A percentile compares a stretch with the other conserved stretches of the same genome.
Conservation (phyloP, 306 rosid genomes). For the Lagenaria siceraria region DNA sequence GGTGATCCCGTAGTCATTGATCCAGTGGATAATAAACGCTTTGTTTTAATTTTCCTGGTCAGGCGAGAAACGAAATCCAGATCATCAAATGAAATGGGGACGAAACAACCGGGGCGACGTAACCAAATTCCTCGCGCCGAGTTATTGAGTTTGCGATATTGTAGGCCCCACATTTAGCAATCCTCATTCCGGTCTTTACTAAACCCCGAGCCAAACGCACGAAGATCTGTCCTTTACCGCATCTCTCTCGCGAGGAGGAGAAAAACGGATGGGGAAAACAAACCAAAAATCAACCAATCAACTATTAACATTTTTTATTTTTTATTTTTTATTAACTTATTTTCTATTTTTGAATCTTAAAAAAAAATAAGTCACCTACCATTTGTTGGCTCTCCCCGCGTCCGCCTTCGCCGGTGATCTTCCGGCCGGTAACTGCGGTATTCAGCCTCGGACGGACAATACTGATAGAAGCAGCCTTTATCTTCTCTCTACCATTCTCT, state of each 20-base stretch:
- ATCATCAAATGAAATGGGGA: background rate
- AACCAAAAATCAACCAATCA: background rate
- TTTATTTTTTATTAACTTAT: no score
- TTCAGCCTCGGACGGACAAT: background rate
- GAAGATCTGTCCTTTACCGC: background rate
- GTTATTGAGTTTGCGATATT: conserved; percentile 3
- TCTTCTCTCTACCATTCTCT: background rate
- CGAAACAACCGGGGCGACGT: background rate
- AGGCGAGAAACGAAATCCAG: background rate
- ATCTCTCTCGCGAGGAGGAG: background rate
- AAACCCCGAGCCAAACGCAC: background rate
- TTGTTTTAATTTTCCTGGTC: background rate
- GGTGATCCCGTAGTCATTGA: background rate
- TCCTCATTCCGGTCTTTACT: conserved; percentile 7
- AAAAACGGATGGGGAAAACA: no score
- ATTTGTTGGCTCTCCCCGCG: background rate
- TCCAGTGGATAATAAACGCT: background rate
- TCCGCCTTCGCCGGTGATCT: conserved; percentile 3
- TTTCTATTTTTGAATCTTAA: background rate
- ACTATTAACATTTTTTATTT: background rate
- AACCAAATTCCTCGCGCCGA: background rate
- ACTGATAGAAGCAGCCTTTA: background rate
- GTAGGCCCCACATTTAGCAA: conserved; percentile 6
- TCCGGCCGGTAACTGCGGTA: conserved; percentile 11
- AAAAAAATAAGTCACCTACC: no score